Evolutionary conservation across 2,329 filamentous ascomycete species (phyloP), one percentile per base, ranked within the genome.

Genomic region (Didymella keratinophila): DNA sequence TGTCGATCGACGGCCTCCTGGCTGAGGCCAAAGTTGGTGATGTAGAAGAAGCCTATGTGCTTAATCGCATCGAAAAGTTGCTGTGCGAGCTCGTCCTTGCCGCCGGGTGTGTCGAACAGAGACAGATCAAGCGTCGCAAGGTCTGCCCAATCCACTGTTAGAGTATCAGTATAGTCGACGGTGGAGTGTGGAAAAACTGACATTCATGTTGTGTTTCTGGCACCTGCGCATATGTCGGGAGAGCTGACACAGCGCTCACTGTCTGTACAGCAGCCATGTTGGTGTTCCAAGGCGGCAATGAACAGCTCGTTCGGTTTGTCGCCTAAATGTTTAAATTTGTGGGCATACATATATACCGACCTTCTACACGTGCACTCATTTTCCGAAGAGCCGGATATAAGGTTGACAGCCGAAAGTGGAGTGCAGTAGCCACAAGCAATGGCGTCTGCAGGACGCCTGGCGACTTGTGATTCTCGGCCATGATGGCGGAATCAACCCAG

Each of bases 1-100:
- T 66, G 62, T n/a, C 58, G 60, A 39, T 66, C 62, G 11, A 66
- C 60, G 39, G 28, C 51, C 39, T 64, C 62, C 36, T 64, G 62
- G n/a, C 45, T 49, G 5, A 66, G 51, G 20, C 60, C 58, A n/a
- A 64, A 64, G 48, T 64, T 64, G 44, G 27, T 58, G 25, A 66
- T 60, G 37, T 64, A 64, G 46, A 66, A 66, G 50, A 66, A 66
- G 11, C 64, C 64, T 16, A 52, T 61, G 14, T 42, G 39, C 2
- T 51, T 30, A 10, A 84, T 81, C 2, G 84, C 84, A 47, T 86
- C 82, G 25, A 82, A 79, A 0, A 88, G 76, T 58, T 86, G 82
- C 39, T 80, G 77, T 1, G 84, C 83, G 0, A 87, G 76, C 34
- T 76, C 78, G 49, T 84, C 72, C 64, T 85, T 86, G 3, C 84